Conservation (phyloP, 106 monocot species). For the Dioscorea zingiberensis region DNA sequence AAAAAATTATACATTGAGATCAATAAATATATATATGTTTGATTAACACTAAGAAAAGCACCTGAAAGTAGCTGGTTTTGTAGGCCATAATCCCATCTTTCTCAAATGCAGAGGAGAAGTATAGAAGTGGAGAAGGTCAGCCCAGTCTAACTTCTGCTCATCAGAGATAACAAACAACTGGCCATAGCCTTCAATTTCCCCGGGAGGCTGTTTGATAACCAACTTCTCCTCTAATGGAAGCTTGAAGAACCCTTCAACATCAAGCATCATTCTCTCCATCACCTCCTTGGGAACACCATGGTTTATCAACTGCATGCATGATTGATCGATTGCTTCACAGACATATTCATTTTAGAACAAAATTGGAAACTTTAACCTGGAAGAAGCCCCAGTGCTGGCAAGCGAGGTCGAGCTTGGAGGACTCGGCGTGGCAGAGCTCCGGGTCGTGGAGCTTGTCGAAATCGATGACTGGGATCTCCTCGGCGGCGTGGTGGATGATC, state of each 20-base stretch:
- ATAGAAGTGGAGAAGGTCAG: neutral
- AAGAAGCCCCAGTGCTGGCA: conserved; percentile 23
- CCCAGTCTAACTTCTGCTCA: conserved; percentile 4
- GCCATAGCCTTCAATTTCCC: conserved; percentile 4
- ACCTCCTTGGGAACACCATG: conserved; percentile 6
- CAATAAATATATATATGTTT: neutral
- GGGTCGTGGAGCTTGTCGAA: neutral
- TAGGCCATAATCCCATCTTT: conserved; percentile 7
- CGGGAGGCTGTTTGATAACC: neutral
- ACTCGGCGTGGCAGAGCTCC: neutral
- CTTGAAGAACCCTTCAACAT: neutral
- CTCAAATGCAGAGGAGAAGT: neutral
- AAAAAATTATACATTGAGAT: neutral
- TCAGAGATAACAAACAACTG: conserved; percentile 5
- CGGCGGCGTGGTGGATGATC: neutral
- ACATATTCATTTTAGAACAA: neutral
- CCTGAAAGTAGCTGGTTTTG: neutral
- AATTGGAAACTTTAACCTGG: neutral
- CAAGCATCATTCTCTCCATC: conserved; percentile 2
- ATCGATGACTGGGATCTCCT: conserved; percentile 9
- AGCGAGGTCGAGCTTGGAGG: neutral
- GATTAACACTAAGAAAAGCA: neutral
- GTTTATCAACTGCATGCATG: conserved; percentile 1
- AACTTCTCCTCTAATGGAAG: conserved; percentile 4
- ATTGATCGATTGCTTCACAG: neutral